Evolutionary conservation across 2,329 filamentous ascomycete genomes (phyloP), one percentile per base, ranked within the genome.

Genomic region (Paecilomyces sp.): DNA sequence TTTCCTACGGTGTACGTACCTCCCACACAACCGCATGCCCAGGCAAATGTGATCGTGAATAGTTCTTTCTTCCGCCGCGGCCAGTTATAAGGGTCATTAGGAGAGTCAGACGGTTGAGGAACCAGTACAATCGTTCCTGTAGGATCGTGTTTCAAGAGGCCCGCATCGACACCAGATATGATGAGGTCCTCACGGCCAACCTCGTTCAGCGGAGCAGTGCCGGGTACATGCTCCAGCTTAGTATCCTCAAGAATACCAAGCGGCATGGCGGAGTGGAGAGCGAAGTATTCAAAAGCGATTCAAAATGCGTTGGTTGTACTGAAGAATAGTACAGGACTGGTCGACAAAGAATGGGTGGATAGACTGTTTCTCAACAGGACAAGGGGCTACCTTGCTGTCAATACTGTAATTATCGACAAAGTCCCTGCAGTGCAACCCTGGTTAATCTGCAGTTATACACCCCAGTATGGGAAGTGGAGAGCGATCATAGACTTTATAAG

Each of bases 1-100:
- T 11, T 53, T 30, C 5, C 22, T 13, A 51, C 11, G 18, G 28
- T n/a, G 2, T 15, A 61, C 68, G 34, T 68, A 77, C 76, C 76
- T 60, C 76, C 77, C 11, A 78, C 76, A 54, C 73, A 76, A n/a
- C 70, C 72, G 54, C 70, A 72, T 3, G 75, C 72, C 61, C 74
- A 77, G 18, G 70, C 75, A 60, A 70, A 78, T 2, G 73, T 68
- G 30, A 78, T 67, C 15, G 75, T 74, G 55, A 78, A 74, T 30
- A 69, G 54, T 65, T 77, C 67, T 67, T 77, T 73, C 60, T 67
- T 68, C 24, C 15, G 55, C 13, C 67, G 61, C 7, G 67, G 59
- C 67, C 67, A 68, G 52, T 68, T 68, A 56, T 67, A 67, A 8
- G 67, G 67, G 30, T 68, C 67, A 55, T 68, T 65, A 2, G 65